Conservation (phyloP, 805 yeast species). For the Suhomyces tanzawaensis region DNA sequence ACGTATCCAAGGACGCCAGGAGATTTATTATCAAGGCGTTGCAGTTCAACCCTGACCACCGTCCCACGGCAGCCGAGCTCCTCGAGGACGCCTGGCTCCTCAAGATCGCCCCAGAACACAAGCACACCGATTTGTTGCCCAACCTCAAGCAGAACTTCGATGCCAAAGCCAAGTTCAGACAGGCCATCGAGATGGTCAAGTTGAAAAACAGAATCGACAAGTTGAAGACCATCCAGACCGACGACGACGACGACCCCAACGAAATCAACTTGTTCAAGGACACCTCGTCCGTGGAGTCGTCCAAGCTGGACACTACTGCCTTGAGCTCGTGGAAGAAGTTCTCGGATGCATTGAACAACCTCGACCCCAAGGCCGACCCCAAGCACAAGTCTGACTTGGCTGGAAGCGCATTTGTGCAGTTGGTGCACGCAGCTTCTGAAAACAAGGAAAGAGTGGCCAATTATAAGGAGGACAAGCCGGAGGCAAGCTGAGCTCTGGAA, state of each 20-base stretch:
- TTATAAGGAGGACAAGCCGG: slow-evolving; percentile 8
- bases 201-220: slow-evolving; percentile 76
- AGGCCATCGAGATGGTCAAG: slow-evolving; percentile 81
- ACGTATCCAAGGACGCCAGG: slow-evolving; percentile 77
- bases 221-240: slow-evolving; percentile 59
- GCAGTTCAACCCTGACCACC: slow-evolving; percentile 59
- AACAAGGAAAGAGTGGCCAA: slow-evolving; percentile 48
- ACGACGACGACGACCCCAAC: slow-evolving; percentile 52
- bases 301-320: slow-evolving; percentile 3
- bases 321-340: slow-evolving; percentile 31
- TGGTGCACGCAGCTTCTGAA: slow-evolving; percentile 65
- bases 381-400: slow-evolving; percentile 38
- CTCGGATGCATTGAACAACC: slow-evolving; percentile 20
- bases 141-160: slow-evolving; percentile 75
- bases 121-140: slow-evolving; percentile 72
- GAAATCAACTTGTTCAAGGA: slow-evolving; percentile 46
- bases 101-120: slow-evolving; percentile 46
- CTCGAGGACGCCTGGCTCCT: slow-evolving; percentile 71
- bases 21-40: slow-evolving; percentile 70
- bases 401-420: slow-evolving; percentile 62
- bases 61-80: slow-evolving; percentile 69
- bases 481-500: not conserved
- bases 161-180: slow-evolving; percentile 79
- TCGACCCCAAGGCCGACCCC: slow-evolving; percentile 14
- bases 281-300: slow-evolving; percentile 19